These are phyloP conservation scores for Sporothrix variecibatus DNA, from an alignment of 2,329 filamentous ascomycete genomes.

Conservation along the genomic window DNA sequence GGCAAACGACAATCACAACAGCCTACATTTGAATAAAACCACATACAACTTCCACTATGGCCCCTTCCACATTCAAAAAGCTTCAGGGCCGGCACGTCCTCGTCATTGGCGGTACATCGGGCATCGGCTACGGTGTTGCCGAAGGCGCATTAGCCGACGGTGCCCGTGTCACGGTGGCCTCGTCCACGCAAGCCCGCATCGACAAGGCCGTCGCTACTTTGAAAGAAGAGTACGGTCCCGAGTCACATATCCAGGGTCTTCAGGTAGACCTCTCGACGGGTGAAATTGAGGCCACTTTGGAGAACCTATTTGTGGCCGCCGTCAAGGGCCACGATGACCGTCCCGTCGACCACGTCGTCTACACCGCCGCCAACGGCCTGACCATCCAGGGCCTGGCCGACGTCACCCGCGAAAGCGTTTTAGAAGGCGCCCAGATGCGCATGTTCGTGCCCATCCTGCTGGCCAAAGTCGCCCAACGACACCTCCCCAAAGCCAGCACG, in stretches of 20 bases:
- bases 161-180: conserved; percentile 60
- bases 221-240: conserved; percentile 26
- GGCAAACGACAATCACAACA: background rate
- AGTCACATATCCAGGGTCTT: conserved; percentile 36
- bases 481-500: conserved; percentile 38
- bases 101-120: conserved; percentile 63
- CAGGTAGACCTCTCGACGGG: conserved; percentile 35
- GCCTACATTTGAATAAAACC: background rate
- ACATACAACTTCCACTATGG: background rate
- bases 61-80: conserved; percentile 37
- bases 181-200: conserved; percentile 55
- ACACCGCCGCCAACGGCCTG: conserved; percentile 38
- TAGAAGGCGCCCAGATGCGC: conserved; percentile 36
- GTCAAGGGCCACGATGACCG: conserved; percentile 29
- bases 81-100: conserved; percentile 49
- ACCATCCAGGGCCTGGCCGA: conserved; percentile 30
- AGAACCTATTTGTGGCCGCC: conserved; percentile 36
- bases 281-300: conserved; percentile 38
- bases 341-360: conserved; percentile 35
- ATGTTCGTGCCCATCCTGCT: conserved; percentile 39
- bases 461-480: conserved; percentile 38
- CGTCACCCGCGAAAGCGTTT: conserved; percentile 36
- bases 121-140: conserved; percentile 63
- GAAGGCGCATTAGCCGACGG: conserved; percentile 58
- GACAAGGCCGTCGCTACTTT: conserved; percentile 44